Evolutionary conservation across 148 eudicot species (phyloP).

Genomic region (Chenopodium quinoa): DNA sequence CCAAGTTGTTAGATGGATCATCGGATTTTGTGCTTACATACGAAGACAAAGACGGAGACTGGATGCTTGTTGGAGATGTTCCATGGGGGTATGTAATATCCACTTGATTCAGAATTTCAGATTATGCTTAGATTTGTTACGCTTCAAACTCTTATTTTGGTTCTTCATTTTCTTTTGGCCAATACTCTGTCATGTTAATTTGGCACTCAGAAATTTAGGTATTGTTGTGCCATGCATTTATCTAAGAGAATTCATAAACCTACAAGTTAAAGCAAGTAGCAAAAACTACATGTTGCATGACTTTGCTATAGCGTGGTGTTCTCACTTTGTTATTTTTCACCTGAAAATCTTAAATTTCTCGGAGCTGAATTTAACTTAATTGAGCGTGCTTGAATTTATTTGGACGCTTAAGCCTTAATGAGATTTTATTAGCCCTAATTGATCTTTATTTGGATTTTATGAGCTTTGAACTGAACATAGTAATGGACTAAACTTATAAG

Average conservation of each 20-base stretch:
- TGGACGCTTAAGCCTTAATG: neutral
- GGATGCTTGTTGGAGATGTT: constrained; percentile 99
- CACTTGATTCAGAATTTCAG: neutral
- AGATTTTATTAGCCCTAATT: neutral
- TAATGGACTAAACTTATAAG: neutral
- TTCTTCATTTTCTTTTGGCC: neutral
- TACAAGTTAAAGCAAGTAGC: too few relatives aligned
- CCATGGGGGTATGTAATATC: constrained; percentile 73
- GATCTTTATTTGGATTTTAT: too few relatives aligned
- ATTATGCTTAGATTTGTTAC: constrained; percentile 1
- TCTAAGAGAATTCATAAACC: too few relatives aligned
- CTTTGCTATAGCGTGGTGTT: neutral
- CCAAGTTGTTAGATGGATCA: constrained; percentile 65
- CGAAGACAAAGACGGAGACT: constrained; percentile 95
- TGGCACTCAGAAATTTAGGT: neutral
- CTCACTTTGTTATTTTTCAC: neutral
- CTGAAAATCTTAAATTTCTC: neutral
- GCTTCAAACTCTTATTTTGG: neutral
- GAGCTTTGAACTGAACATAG: neutral
- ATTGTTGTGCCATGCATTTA: too few relatives aligned
- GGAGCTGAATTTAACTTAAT: neutral
- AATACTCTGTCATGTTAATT: neutral
- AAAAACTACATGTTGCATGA: too few relatives aligned
- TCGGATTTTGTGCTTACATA: constrained; percentile 91
- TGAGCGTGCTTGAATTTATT: neutral